phyloP scores from a whole-genome alignment of 1,284 basidiomycete genomes.

The Xerocomus cyaneibrunnescens region DNA sequence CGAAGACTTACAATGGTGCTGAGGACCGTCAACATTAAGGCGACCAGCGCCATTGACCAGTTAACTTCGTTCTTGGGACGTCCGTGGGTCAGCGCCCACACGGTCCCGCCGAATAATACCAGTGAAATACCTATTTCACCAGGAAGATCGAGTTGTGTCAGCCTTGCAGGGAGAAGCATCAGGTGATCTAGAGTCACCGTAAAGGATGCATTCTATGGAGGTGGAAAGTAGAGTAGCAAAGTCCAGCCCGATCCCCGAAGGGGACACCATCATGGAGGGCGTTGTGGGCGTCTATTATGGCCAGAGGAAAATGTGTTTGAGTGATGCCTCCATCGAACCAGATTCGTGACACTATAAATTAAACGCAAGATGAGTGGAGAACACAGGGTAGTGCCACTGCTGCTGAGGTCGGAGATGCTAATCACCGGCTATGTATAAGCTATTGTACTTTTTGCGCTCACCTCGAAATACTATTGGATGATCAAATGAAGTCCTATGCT shows the following conservation, averaged over 20 bases:
- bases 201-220: conserved; percentile 24
- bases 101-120: conserved; percentile 22
- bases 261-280: conserved; percentile 1
- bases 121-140: conserved; percentile 23
- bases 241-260: conserved; percentile 13
- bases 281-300: neutral
- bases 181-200: conserved; percentile 16
- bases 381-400: neutral
- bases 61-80: conserved; percentile 18
- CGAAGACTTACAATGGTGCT: conserved; percentile 20
- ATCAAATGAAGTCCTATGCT: neutral
- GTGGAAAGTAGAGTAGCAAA: conserved; percentile 20
- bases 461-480: neutral
- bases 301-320: neutral
- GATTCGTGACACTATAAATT: conserved; percentile 7
- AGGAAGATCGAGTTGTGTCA: conserved; percentile 1
- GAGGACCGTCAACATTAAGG: conserved; percentile 14
- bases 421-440: neutral
- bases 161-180: neutral
- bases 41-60: conserved; percentile 21
- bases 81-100: conserved; percentile 21
- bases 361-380: neutral
- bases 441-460: neutral
- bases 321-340: neutral
- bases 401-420: neutral